Evolutionary conservation across 257 asterid species (phyloP).

Genomic region (Knoxia roxburghii): DNA sequence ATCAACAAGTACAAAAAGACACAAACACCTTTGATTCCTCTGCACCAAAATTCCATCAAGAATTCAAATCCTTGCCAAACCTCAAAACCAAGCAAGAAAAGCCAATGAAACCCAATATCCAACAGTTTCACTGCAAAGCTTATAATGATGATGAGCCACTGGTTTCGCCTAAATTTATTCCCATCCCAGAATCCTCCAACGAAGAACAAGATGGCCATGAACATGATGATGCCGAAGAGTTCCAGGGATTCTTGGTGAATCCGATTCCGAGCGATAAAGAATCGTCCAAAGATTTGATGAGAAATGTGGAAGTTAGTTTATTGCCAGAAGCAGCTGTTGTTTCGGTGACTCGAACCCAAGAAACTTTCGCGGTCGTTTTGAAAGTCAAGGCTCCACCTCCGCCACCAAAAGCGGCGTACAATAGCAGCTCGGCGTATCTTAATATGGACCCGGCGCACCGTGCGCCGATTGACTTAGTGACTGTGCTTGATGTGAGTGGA

Average conservation of each 20-base stretch:
- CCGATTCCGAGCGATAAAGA: conserved; percentile 42
- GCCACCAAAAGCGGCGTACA: conserved; percentile 24
- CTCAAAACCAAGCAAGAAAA: conserved; percentile 14
- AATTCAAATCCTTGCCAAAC: not conserved
- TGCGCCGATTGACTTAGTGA: conserved; percentile 83
- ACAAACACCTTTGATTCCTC: not conserved
- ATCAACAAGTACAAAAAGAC: conserved; percentile 11
- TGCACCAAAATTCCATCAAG: not conserved
- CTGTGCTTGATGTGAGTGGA: conserved; percentile 75
- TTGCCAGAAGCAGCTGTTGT: conserved; percentile 73
- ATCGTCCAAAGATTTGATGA: not conserved
- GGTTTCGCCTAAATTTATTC: conserved; percentile 35
- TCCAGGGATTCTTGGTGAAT: conserved; percentile 68
- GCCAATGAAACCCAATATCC: not conserved
- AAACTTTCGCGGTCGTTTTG: conserved; percentile 60
- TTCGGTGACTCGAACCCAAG: conserved; percentile 45
- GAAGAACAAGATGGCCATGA: conserved; percentile 17
- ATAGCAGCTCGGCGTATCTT: conserved; percentile 10
- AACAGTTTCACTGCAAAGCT: conserved; percentile 11
- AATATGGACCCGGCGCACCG: conserved; percentile 42
- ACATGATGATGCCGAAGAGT: conserved; percentile 47
- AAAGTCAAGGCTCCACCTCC: conserved; percentile 62
- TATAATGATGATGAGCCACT: conserved; percentile 78
- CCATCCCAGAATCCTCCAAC: conserved; percentile 27
- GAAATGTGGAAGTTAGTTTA: conserved; percentile 46